phyloP scores from a whole-genome alignment of 768 basidiomycete species.

The Amanita brunnescens region DNA sequence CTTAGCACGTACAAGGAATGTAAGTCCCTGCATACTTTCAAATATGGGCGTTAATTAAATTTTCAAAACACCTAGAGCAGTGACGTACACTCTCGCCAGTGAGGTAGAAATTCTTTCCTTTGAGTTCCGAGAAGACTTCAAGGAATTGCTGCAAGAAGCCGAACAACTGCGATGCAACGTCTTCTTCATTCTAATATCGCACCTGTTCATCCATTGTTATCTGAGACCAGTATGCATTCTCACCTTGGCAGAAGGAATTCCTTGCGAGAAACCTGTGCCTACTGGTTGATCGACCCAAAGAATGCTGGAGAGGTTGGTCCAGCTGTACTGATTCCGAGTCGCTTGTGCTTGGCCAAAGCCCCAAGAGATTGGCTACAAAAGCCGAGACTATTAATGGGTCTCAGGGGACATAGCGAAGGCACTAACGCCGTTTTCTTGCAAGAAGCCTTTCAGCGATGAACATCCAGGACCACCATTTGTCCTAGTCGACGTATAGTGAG shows the following conservation, averaged over 20 bases:
- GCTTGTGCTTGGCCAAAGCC: constrained; percentile 53
- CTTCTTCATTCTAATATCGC: constrained; percentile 39
- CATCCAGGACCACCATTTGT: too few relatives aligned
- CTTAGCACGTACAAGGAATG: too few relatives aligned
- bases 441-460: constrained; percentile 61
- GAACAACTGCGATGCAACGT: constrained; percentile 38
- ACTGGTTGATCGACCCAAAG: too few relatives aligned
- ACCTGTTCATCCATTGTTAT: too few relatives aligned
- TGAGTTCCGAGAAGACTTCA: too few relatives aligned
- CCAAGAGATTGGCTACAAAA: constrained; percentile 57
- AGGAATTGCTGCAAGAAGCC: constrained; percentile 73
- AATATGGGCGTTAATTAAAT: too few relatives aligned
- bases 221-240: too few relatives aligned
- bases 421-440: constrained; percentile 70
- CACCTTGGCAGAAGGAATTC: constrained; percentile 53
- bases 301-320: too few relatives aligned
- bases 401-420: not conserved
- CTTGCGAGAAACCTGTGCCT: too few relatives aligned
- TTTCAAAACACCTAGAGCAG: constrained; percentile 65
- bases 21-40: constrained; percentile 59
- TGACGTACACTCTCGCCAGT: too few relatives aligned
- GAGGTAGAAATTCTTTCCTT: too few relatives aligned
- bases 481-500: constrained; percentile 74
- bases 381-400: not conserved
- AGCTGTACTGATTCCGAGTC: constrained; percentile 49